Percentiles rank a stretch among this genome's conserved stretches.
phyloP scores from a whole-genome alignment of 2,329 filamentous ascomycete genomes.

The Orbilia blumenaviensis region DNA sequence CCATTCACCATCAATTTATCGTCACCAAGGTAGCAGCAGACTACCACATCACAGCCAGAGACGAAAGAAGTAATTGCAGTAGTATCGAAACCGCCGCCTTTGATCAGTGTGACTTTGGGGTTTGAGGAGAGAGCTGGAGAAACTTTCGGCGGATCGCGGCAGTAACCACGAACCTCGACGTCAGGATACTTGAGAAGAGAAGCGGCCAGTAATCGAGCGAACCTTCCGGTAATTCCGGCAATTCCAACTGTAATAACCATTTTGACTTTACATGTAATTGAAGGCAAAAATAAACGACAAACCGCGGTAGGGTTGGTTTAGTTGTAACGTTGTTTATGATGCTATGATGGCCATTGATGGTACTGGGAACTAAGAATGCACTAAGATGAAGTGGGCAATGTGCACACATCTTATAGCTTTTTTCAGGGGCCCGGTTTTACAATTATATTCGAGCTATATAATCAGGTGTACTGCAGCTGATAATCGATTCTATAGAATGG shows the following conservation, averaged over 20 bases:
- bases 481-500: too few relatives aligned
- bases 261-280: neutral
- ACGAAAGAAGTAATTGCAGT: slow-evolving; percentile 58
- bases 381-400: too few relatives aligned
- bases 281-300: neutral
- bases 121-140: slow-evolving; percentile 37
- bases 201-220: slow-evolving; percentile 58
- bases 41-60: slow-evolving; percentile 59
- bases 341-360: too few relatives aligned
- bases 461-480: too few relatives aligned
- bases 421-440: too few relatives aligned
- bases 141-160: slow-evolving; percentile 59
- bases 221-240: slow-evolving; percentile 60
- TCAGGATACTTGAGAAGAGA: slow-evolving; percentile 58
- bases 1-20: slow-evolving; percentile 62
- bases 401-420: too few relatives aligned
- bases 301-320: too few relatives aligned
- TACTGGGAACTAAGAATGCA: too few relatives aligned
- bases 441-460: too few relatives aligned
- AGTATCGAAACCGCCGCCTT: slow-evolving; percentile 58
- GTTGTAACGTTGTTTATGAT: too few relatives aligned
- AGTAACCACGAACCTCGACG: slow-evolving; percentile 58
- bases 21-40: slow-evolving; percentile 63
- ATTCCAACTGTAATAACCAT: slow-evolving; percentile 58
- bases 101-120: slow-evolving; percentile 55